Evolutionary conservation across 768 basidiomycete species (phyloP).

Genomic region (Hygrophorus pudorinus): DNA sequence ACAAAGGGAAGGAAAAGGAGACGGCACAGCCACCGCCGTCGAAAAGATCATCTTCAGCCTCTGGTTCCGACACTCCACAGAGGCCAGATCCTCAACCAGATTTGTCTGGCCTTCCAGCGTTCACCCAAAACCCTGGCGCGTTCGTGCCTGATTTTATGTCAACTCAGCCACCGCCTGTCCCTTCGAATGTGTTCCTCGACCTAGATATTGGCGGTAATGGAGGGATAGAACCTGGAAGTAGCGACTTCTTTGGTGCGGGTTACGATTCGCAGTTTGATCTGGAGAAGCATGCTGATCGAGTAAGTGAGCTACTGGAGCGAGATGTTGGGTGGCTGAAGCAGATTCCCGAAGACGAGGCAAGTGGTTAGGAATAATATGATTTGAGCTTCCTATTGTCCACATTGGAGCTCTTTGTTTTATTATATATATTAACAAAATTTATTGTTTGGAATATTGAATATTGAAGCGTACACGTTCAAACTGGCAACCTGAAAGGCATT

Average conservation of each 20-base stretch:
- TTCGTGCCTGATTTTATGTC: conserved; percentile 2
- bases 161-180: not conserved
- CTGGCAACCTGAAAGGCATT: too few species aligned
- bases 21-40: conserved; percentile 18
- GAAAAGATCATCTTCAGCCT: conserved; percentile 19
- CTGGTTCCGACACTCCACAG: too few species aligned
- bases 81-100: too few species aligned
- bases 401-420: too few species aligned
- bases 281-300: conserved; percentile 41
- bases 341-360: conserved; percentile 8
- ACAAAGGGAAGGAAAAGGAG: not conserved
- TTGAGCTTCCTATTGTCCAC: too few species aligned
- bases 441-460: too few species aligned
- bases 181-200: conserved; percentile 17
- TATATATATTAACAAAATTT: too few species aligned
- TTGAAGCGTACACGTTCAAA: too few species aligned
- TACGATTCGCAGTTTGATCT: conserved; percentile 54
- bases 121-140: not conserved
- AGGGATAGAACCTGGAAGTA: conserved; percentile 9
- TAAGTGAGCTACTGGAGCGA: conserved; percentile 43
- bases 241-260: conserved; percentile 24
- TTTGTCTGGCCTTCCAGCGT: not conserved
- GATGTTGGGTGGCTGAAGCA: conserved; percentile 49
- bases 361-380: too few species aligned
- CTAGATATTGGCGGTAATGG: conserved; percentile 12